A percentile compares a stretch with the other conserved stretches of the same genome.
phyloP scores from a whole-genome alignment of 140 eudicot species.

The Erigeron philadelphicus region DNA sequence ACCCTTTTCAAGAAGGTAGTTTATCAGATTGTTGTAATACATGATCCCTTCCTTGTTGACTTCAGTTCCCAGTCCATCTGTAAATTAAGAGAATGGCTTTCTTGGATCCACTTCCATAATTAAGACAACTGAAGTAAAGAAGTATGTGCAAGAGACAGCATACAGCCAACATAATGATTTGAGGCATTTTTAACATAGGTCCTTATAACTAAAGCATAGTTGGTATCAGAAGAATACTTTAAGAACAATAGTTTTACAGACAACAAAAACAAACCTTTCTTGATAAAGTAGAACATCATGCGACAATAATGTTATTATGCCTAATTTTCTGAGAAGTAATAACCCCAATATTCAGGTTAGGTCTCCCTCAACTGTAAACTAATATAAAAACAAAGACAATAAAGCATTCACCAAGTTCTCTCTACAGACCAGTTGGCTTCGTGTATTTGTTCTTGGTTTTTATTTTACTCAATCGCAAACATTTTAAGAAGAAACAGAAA shows the following conservation, averaged over 20 bases:
- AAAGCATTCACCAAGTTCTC: too few relatives aligned
- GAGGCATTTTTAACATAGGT: neutral
- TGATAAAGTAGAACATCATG: neutral
- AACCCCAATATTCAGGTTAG: too few relatives aligned
- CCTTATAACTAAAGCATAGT: slow-evolving; percentile 12
- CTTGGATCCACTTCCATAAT: slow-evolving; percentile 19
- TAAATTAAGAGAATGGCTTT: slow-evolving; percentile 17
- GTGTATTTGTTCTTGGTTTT: neutral
- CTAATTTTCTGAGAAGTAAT: too few relatives aligned
- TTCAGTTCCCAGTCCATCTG: slow-evolving; percentile 74
- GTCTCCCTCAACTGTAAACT: too few relatives aligned
- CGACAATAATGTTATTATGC: too few relatives aligned
- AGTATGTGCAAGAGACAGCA: slow-evolving; percentile 7
- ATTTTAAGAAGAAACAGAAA: neutral
- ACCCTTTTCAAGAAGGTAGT: slow-evolving; percentile 76
- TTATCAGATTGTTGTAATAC: slow-evolving; percentile 59
- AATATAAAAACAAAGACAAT: too few relatives aligned
- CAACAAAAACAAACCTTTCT: neutral
- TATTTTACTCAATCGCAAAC: neutral
- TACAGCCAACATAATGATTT: neutral
- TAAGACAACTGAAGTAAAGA: slow-evolving; percentile 17
- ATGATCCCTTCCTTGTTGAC: slow-evolving; percentile 57
- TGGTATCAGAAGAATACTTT: neutral
- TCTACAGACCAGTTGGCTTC: neutral
- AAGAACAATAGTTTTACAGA: neutral